Percentiles rank a stretch among this genome's conserved stretches.
Evolutionary conservation across 148 eudicot species (phyloP).

Genomic region (Vaccinium vitisidaea): DNA sequence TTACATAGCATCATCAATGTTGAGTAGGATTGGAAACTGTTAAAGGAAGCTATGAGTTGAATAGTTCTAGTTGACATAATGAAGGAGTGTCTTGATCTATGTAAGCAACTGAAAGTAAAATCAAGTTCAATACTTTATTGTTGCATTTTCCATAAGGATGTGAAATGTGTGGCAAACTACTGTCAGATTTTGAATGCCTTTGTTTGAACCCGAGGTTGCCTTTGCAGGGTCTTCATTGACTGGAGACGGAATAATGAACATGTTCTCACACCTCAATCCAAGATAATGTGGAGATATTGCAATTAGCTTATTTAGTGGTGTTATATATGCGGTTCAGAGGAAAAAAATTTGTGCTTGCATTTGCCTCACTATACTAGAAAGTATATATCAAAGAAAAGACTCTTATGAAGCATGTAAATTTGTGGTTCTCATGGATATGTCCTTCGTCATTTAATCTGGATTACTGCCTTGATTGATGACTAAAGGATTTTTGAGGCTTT

Average conservation of each 20-base stretch:
- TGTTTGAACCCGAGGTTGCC: background rate
- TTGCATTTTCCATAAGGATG: background rate
- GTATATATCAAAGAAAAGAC: background rate
- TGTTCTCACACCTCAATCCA: background rate
- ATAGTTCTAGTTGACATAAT: background rate
- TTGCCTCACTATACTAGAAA: background rate
- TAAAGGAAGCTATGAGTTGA: background rate
- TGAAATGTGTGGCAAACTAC: background rate
- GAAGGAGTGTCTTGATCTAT: background rate
- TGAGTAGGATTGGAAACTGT: background rate
- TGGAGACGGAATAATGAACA: background rate
- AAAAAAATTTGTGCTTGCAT: background rate
- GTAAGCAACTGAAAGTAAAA: background rate
- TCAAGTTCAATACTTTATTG: background rate
- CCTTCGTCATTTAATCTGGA: background rate
- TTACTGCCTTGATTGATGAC: background rate
- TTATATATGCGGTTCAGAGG: background rate
- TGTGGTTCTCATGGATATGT: background rate
- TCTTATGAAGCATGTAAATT: background rate
- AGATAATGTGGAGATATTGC: background rate
- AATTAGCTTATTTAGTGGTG: background rate
- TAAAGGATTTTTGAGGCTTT: background rate
- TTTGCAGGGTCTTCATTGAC: background rate
- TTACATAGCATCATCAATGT: background rate
- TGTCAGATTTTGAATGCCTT: background rate